Base-by-base conservation (phyloP, 345 rosid genomes). In the Noccaea caerulescens region DNA sequence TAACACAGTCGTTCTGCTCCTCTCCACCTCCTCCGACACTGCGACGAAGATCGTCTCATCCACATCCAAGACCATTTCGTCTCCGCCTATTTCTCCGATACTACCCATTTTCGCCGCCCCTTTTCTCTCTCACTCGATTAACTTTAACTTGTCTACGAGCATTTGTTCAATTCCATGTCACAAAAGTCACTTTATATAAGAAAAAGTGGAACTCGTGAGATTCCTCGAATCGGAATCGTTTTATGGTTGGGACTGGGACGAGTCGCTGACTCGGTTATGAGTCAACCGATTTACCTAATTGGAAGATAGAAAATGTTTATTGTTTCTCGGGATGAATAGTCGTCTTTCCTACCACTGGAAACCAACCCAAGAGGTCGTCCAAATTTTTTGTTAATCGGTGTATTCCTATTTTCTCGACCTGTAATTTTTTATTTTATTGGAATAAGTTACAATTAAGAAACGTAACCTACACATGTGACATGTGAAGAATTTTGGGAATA, bases 1-100 rank as follows among this genome's bases (percentile, higher is more conserved):
- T 46, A 76, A 52, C 66, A 93, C 65, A 49, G 88, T 80, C 51
- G 83, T 55, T 66, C 79, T 86, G 80, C 83, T 76, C 65, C 85
- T 82, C 79, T 83, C 87, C 16, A 87, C 80, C 34, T 83, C 83
- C 66, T 84, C 83, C 55, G 93, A 89, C 72, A 93, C 92, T 39
- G 96, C 96, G 25, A 90, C 93, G 58, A 82, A 90, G 58, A 93
- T 83, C 49, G 85, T 84, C 64, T 88, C 90, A 50, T 83, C 91
- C 59, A 66, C 82, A 62, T 79, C 84, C 63, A 42, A 72, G 6
- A n/a, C 77, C 16, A 41, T 8, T 11, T 77, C 73, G 2, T 69
- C 80, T 52, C 63, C 82, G 45, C 61, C 58, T 69, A 47, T 74
- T 43, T 75, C 81, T 69, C 69, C 66, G 4, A 58, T 36, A 50